Percentiles rank a stretch among this genome's conserved stretches.
phyloP scores from a whole-genome alignment of 2,329 filamentous ascomycete species.

The Ilyonectria destructans region DNA sequence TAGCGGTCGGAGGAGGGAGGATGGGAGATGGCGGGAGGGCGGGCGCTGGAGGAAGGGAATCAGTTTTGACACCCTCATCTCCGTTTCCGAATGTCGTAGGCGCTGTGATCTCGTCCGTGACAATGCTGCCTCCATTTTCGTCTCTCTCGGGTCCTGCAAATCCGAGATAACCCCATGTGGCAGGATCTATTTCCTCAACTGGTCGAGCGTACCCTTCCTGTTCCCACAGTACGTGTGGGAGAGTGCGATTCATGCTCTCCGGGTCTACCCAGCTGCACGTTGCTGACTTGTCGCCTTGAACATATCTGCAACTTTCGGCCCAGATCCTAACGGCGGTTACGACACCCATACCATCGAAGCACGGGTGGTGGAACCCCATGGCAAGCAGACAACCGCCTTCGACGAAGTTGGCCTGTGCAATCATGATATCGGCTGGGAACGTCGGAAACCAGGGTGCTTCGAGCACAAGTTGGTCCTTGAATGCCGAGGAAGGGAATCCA shows the following conservation, averaged over 20 bases:
- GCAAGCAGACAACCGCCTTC: constrained; percentile 51
- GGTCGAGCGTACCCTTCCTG: constrained; percentile 44
- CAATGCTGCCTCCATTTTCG: background rate
- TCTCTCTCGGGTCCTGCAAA: constrained; percentile 34
- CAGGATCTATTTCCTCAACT: constrained; percentile 45
- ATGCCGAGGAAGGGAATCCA: constrained; percentile 49
- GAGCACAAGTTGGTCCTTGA: constrained; percentile 48
- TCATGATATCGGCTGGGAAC: constrained; percentile 50
- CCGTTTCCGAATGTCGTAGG: background rate
- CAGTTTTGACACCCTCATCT: background rate
- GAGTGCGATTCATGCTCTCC: constrained; percentile 52
- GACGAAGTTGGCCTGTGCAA: constrained; percentile 53
- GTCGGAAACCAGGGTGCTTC: constrained; percentile 42
- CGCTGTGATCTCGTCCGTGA: too few species aligned
- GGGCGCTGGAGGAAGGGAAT: background rate
- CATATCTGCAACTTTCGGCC: constrained; percentile 52
- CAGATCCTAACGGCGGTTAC: constrained; percentile 50
- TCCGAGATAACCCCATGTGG: constrained; percentile 47
- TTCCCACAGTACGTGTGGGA: constrained; percentile 50
- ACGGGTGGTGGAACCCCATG: constrained; percentile 47
- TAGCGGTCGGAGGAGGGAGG: constrained; percentile 51
- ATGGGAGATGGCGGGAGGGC: constrained; percentile 42
- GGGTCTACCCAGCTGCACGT: constrained; percentile 50
- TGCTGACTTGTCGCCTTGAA: constrained; percentile 45
- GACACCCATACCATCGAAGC: constrained; percentile 50